phyloP scores from a whole-genome alignment of 345 rosid species.

The Ceriops decandra region DNA sequence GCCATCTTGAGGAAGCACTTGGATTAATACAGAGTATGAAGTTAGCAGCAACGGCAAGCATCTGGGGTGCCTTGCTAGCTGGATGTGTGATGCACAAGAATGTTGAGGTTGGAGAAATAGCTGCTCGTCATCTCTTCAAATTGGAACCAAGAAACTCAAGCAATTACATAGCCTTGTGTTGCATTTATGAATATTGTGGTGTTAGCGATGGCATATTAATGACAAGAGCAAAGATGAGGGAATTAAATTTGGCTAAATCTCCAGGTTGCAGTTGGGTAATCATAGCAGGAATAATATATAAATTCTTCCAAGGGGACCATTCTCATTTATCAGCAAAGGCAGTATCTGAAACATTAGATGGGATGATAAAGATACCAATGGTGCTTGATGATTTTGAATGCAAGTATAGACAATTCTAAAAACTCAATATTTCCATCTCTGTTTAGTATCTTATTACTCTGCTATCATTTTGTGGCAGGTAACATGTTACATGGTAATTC shows the following conservation, averaged over 20 bases:
- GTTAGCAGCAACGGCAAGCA: constrained; percentile 16
- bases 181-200: constrained; percentile 19
- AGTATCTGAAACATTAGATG: constrained; percentile 9
- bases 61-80: constrained; percentile 28
- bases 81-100: constrained; percentile 26
- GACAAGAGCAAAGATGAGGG: constrained; percentile 22
- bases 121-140: constrained; percentile 22
- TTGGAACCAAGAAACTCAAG: constrained; percentile 27
- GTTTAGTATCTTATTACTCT: no score
- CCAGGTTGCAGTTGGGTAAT: constrained; percentile 28
- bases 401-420: neutral
- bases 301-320: constrained; percentile 21
- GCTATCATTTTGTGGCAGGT: no score
- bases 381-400: constrained; percentile 2
- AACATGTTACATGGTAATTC: no score
- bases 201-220: constrained; percentile 5
- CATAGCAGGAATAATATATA: constrained; percentile 13
- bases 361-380: constrained; percentile 3
- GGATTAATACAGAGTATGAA: constrained; percentile 9
- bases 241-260: constrained; percentile 19
- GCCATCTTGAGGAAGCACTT: constrained; percentile 20
- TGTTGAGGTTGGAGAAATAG: constrained; percentile 24
- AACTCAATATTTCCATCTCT: neutral
- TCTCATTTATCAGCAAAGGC: constrained; percentile 14
- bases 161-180: constrained; percentile 24